These are phyloP conservation scores for Colletotrichum sp. DNA, from an alignment of 2,329 filamentous ascomycete species.

Conservation along the genomic window DNA sequence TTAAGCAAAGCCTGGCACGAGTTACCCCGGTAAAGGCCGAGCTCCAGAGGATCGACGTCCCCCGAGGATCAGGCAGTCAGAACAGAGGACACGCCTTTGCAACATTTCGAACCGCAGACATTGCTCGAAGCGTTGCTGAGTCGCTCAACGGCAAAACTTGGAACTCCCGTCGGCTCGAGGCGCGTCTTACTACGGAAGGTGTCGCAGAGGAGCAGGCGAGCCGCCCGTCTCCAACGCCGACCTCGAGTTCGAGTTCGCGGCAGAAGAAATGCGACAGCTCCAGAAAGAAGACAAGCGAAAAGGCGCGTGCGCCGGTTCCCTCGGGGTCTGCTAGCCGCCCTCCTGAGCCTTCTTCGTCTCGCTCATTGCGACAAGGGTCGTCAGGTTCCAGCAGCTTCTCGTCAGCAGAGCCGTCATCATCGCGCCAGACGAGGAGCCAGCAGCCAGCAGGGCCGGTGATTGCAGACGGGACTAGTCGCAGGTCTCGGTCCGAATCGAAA, in stretches of 20 bases:
- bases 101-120: not conserved
- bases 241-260: not conserved
- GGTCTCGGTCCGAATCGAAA: not conserved
- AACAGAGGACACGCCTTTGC: conserved; percentile 4
- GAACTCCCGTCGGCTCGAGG: not conserved
- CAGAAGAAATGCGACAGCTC: not conserved
- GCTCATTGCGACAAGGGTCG: not conserved
- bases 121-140: not conserved
- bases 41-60: conserved; percentile 11
- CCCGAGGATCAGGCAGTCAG: not conserved
- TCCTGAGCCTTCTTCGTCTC: not conserved
- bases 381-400: not conserved
- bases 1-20: not conserved
- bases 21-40: not conserved
- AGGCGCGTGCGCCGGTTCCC: not conserved
- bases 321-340: not conserved
- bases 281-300: not conserved
- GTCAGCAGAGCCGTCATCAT: not conserved
- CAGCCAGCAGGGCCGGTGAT: not conserved
- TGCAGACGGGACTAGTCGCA: not conserved
- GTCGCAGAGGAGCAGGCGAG: not conserved
- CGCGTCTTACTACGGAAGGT: not conserved
- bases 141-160: not conserved
- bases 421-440: not conserved
- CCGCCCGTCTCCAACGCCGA: not conserved